These are phyloP conservation scores for Aspergillus amoenus DNA, from an alignment of 2,329 filamentous ascomycete species.

Conservation along the genomic window DNA sequence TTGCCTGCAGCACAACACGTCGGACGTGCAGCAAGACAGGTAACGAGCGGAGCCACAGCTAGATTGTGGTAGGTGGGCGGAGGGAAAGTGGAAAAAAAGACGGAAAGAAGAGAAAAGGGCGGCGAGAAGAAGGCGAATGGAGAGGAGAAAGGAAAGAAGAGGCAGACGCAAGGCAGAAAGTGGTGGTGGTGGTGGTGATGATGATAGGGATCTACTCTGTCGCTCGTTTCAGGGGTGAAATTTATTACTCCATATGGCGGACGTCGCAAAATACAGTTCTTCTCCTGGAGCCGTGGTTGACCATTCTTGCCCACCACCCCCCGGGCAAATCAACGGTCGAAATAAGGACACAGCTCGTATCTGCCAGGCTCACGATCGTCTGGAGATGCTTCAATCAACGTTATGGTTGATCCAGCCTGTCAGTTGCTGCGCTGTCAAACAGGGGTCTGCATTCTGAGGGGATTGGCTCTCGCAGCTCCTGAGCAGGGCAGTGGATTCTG, in stretches of 20 bases:
- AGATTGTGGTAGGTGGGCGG: slow-evolving; percentile 5
- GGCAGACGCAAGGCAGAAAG: slow-evolving; percentile 2
- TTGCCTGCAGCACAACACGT: slow-evolving; percentile 24
- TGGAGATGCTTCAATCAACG: background rate
- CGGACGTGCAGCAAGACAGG: slow-evolving; percentile 22
- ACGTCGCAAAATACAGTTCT: slow-evolving; percentile 16
- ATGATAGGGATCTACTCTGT: slow-evolving; percentile 25
- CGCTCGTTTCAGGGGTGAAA: slow-evolving; percentile 26
- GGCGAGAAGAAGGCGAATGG: background rate
- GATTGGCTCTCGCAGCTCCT: background rate
- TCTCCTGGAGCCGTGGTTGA: slow-evolving; percentile 14
- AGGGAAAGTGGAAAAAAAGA: background rate
- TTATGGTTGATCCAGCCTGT: slow-evolving; percentile 3
- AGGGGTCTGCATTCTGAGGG: background rate
- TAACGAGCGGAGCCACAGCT: slow-evolving; percentile 9
- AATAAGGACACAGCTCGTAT: background rate
- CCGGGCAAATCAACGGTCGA: background rate
- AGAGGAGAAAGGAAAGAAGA: slow-evolving; percentile 7
- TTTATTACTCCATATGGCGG: slow-evolving; percentile 2
- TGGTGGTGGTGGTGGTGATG: slow-evolving; percentile 13
- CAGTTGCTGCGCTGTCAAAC: slow-evolving; percentile 7
- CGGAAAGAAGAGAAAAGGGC: background rate
- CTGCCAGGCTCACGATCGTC: background rate
- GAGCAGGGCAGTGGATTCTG: background rate
- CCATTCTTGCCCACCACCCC: slow-evolving; percentile 1